Conservation (phyloP, 2,329 filamentous ascomycete species). For the Pseudogymnoascus sp. region DNA sequence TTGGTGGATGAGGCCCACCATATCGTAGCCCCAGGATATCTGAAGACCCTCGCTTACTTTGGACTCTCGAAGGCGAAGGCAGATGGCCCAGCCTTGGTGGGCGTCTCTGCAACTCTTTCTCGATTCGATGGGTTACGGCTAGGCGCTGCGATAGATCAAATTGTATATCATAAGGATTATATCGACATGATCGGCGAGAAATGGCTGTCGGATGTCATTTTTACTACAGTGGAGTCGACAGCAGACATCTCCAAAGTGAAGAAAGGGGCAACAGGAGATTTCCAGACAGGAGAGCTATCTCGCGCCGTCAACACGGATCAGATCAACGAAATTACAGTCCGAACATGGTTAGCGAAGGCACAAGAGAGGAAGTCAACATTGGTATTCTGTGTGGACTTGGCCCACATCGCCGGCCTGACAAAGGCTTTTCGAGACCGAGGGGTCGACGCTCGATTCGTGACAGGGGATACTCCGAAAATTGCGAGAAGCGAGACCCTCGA, state of each 20-base stretch:
- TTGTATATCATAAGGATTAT: constrained; percentile 88
- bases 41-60: constrained; percentile 72
- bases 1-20: constrained; percentile 97
- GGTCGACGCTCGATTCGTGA: constrained; percentile 81
- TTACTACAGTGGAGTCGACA: constrained; percentile 82
- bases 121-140: constrained; percentile 78
- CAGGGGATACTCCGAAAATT: constrained; percentile 66
- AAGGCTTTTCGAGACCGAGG: constrained; percentile 69
- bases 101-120: constrained; percentile 76
- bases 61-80: constrained; percentile 50
- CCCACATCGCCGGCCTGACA: constrained; percentile 71
- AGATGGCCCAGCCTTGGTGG: constrained; percentile 64
- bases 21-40: constrained; percentile 78
- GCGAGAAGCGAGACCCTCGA: constrained; percentile 65
- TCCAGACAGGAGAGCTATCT: constrained; percentile 70
- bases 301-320: constrained; percentile 72
- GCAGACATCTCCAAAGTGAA: constrained; percentile 70
- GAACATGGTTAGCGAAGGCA: constrained; percentile 78
- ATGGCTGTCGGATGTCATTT: constrained; percentile 86
- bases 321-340: constrained; percentile 77
- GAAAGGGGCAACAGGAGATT: constrained; percentile 66
- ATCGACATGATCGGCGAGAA: constrained; percentile 80
- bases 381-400: constrained; percentile 88
- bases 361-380: constrained; percentile 71
- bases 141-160: constrained; percentile 83